phyloP scores from a whole-genome alignment of 2,329 filamentous ascomycete species.

The Fusarium sp. region DNA sequence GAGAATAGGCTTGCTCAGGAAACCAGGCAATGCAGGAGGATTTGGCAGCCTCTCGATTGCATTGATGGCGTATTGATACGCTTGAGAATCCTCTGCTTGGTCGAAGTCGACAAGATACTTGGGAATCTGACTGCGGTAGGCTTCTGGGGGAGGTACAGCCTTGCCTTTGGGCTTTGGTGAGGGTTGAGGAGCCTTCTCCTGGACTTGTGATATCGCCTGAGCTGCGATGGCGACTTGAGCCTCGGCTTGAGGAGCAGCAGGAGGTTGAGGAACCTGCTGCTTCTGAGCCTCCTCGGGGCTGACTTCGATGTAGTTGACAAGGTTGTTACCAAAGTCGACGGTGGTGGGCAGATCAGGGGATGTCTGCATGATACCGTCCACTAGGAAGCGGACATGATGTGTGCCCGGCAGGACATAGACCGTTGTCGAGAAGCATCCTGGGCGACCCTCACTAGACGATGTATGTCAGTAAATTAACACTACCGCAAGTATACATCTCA shows the following conservation, averaged over 20 bases:
- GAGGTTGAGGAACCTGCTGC: constrained; percentile 45
- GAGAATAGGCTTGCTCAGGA: constrained; percentile 92
- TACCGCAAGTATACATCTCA: constrained; percentile 1
- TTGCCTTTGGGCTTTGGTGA: constrained; percentile 60
- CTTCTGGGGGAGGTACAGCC: constrained; percentile 63
- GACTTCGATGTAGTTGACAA: constrained; percentile 98
- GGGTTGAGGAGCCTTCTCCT: constrained; percentile 12
- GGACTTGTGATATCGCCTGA: constrained; percentile 13
- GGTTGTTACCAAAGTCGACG: constrained; percentile 96
- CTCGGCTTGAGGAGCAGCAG: constrained; percentile 48
- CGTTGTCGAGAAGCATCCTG: constrained; percentile 77
- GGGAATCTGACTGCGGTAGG: constrained; percentile 80
- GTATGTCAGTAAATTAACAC: constrained; percentile 34
- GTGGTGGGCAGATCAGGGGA: constrained; percentile 90
- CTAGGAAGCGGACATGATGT: constrained; percentile 95
- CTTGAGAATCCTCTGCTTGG: constrained; percentile 79
- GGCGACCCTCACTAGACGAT: constrained; percentile 60
- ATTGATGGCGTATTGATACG: constrained; percentile 77
- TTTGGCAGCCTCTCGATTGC: constrained; percentile 83
- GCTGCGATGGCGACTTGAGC: constrained; percentile 22
- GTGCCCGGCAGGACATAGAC: constrained; percentile 91
- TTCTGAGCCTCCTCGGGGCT: constrained; percentile 73
- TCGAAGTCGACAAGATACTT: constrained; percentile 89
- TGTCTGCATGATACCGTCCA: constrained; percentile 92
- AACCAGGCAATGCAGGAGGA: constrained; percentile 87